Conservation (phyloP, 805 yeast genomes). For the Wickerhamomyces bovis region DNA sequence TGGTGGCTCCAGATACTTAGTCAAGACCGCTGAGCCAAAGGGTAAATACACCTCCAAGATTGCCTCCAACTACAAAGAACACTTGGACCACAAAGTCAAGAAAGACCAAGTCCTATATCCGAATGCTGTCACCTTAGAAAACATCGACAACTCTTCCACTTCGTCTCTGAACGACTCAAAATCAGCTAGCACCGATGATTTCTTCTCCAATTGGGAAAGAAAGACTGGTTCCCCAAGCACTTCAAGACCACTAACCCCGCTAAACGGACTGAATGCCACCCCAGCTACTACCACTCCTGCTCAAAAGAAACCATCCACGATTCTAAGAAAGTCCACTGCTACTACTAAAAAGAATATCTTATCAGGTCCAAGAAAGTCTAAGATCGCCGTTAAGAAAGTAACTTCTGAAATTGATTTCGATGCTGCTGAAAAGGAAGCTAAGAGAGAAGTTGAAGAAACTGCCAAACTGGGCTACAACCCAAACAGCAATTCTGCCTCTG, state of each 20-base stretch:
- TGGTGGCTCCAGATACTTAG: constrained; percentile 73
- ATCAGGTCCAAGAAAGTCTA: constrained; percentile 53
- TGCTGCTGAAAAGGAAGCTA: constrained; percentile 71
- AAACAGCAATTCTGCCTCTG: constrained; percentile 17
- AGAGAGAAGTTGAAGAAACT: constrained; percentile 68
- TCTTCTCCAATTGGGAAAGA: constrained; percentile 84
- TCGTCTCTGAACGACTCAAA: constrained; percentile 30
- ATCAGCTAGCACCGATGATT: constrained; percentile 64
- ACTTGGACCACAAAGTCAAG: constrained; percentile 60
- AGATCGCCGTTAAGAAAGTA: constrained; percentile 53
- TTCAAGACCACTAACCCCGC: constrained; percentile 28
- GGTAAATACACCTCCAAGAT: constrained; percentile 75
- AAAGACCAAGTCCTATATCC: constrained; percentile 69
- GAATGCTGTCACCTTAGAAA: constrained; percentile 63
- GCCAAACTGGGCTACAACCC: constrained; percentile 39
- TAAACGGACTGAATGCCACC: constrained; percentile 10
- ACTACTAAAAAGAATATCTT: constrained; percentile 35
- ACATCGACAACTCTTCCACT: constrained; percentile 31
- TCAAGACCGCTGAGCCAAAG: constrained; percentile 52
- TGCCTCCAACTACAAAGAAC: constrained; percentile 78
- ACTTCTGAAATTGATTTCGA: constrained; percentile 54
- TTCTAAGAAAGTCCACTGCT: constrained; percentile 25
- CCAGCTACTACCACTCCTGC: constrained; percentile 11
- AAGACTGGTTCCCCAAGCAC: constrained; percentile 45
- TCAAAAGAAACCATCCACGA: constrained; percentile 24